These are phyloP conservation scores for Cyberlindnera mississippiensis DNA, from an alignment of 805 yeast species.

Conservation along the genomic window DNA sequence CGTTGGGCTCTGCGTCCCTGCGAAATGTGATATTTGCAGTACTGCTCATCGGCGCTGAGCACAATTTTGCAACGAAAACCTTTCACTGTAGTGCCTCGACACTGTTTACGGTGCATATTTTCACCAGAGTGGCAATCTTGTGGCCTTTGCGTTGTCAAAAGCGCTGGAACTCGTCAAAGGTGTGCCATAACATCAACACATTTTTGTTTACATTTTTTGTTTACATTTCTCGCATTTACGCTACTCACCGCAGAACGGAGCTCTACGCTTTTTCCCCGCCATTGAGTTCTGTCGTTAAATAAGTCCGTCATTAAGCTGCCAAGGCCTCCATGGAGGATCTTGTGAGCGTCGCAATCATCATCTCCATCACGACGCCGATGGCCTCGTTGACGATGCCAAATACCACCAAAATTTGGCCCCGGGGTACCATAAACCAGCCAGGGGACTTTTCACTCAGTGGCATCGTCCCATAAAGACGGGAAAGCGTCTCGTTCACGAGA, in stretches of 20 bases:
- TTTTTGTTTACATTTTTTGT: too few relatives aligned
- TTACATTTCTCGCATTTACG: too few relatives aligned
- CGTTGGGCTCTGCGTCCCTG: constrained; percentile 5
- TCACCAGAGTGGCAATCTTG: too few relatives aligned
- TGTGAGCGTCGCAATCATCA: not conserved
- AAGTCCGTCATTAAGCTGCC: too few relatives aligned
- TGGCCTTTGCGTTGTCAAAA: too few relatives aligned
- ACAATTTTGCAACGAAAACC: constrained; percentile 15
- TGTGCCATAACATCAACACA: too few relatives aligned
- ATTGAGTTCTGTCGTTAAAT: not conserved
- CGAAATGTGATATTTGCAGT: constrained; percentile 20
- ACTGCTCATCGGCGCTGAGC: constrained; percentile 2
- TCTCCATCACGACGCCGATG: not conserved
- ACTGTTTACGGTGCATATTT: too few relatives aligned
- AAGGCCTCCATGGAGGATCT: not conserved
- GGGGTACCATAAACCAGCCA: not conserved
- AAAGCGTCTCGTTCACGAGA: not conserved
- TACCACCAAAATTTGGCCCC: not conserved
- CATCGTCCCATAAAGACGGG: not conserved
- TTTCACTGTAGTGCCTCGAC: constrained; percentile 19
- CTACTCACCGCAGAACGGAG: too few relatives aligned
- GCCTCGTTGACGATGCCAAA: not conserved
- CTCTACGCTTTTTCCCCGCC: too few relatives aligned
- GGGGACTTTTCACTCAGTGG: not conserved
- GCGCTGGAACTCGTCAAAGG: too few relatives aligned